A percentile compares a stretch with the other conserved stretches of the same genome.
Evolutionary conservation across 495 filamentous ascomycete species (phyloP).

Genomic region (Talaromyces trachyspermus): DNA sequence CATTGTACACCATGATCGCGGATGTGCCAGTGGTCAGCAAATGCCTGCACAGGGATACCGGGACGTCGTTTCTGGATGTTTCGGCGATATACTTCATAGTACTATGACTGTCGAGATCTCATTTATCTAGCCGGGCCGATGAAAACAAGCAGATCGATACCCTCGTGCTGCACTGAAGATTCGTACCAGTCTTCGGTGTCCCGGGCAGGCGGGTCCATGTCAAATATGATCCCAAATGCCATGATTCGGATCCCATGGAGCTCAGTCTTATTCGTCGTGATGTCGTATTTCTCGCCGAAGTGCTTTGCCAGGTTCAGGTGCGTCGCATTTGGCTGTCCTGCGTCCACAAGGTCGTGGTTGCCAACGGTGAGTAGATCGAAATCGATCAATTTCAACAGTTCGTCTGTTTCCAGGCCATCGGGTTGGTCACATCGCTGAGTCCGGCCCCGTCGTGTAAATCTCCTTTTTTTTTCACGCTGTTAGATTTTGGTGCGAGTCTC

Average conservation of each 20-base stretch:
- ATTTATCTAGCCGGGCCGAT: slow-evolving; percentile 20
- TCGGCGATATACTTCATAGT: slow-evolving; percentile 24
- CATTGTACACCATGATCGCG: slow-evolving; percentile 33
- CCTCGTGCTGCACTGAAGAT: slow-evolving; percentile 22
- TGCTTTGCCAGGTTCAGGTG: slow-evolving; percentile 26
- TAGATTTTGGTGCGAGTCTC: not conserved
- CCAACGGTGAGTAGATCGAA: slow-evolving; percentile 37
- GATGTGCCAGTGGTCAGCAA: slow-evolving; percentile 35
- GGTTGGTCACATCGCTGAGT: slow-evolving; percentile 28
- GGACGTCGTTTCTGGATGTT: slow-evolving; percentile 25
- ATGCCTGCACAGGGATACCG: slow-evolving; percentile 28
- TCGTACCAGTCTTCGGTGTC: slow-evolving; percentile 32
- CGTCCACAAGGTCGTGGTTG: slow-evolving; percentile 30
- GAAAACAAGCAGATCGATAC: slow-evolving; percentile 32
- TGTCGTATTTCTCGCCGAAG: slow-evolving; percentile 33
- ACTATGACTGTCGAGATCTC: slow-evolving; percentile 11
- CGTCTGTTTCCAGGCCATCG: slow-evolving; percentile 29
- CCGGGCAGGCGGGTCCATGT: no score
- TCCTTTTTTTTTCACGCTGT: slow-evolving; percentile 10
- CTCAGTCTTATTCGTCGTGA: slow-evolving; percentile 23
- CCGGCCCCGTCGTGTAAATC: slow-evolving; percentile 38
- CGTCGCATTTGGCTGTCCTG: slow-evolving; percentile 19
- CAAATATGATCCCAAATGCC: slow-evolving; percentile 32
- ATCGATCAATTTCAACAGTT: slow-evolving; percentile 33
- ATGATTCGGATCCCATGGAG: slow-evolving; percentile 25